Conservation (phyloP, 345 rosid genomes). For the Sonneratia alba region DNA sequence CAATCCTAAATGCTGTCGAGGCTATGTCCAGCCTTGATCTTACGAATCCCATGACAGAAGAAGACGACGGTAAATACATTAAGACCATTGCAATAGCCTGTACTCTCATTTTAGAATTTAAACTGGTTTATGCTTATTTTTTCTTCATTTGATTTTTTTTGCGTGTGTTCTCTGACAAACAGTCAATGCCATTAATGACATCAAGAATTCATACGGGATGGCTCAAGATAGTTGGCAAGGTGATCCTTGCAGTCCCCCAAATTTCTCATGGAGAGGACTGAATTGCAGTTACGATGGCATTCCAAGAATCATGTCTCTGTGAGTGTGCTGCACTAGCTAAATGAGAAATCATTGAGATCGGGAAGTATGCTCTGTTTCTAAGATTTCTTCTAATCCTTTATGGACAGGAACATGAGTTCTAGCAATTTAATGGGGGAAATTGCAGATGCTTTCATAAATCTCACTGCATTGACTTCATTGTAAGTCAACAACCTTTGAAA, state of each 20-base stretch:
- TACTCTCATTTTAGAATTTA: not conserved
- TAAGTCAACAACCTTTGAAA: constrained; percentile 11
- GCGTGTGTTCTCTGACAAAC: not conserved
- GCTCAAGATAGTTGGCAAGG: constrained; percentile 19
- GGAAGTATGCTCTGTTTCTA: not conserved
- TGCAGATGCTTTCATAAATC: constrained; percentile 8
- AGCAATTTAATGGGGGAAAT: constrained; percentile 21
- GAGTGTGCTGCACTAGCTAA: constrained; percentile 4
- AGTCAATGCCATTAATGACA: constrained; percentile 16
- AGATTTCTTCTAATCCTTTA: not conserved
- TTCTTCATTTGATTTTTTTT: not conserved
- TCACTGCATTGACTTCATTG: constrained; percentile 16
- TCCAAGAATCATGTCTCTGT: constrained; percentile 31
- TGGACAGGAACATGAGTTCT: constrained; percentile 23
- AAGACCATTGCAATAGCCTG: not conserved
- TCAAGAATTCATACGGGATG: constrained; percentile 9
- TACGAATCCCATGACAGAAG: not conserved
- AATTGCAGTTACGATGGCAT: constrained; percentile 7
- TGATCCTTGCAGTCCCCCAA: constrained; percentile 20
- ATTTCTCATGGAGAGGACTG: constrained; percentile 15
- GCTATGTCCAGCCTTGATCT: not conserved
- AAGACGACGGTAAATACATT: not conserved
- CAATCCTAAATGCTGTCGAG: not conserved
- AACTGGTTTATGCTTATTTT: not conserved
- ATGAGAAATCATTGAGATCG: not conserved